Conservation (phyloP, 2,329 filamentous ascomycete genomes). For the Zymoseptoria brevis region DNA sequence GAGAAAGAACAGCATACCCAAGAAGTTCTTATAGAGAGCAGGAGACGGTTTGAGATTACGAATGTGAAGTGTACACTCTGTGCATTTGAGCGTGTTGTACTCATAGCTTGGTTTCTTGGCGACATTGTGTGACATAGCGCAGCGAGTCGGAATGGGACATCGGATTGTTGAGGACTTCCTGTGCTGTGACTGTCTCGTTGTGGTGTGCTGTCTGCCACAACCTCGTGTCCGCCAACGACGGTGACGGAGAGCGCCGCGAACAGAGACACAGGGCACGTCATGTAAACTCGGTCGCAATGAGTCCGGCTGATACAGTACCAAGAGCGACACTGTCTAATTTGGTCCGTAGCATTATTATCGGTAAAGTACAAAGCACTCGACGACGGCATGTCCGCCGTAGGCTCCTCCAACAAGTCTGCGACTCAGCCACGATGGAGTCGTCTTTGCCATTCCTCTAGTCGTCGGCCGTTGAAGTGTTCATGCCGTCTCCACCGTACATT, state of each 20-base stretch:
- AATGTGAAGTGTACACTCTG: background rate
- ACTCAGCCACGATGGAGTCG: background rate
- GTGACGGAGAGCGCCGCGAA: too few species aligned
- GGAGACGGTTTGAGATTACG: background rate
- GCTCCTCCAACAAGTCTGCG: background rate
- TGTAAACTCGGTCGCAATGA: too few species aligned
- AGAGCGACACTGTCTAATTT: background rate
- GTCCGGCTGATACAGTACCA: background rate
- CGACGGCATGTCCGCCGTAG: background rate
- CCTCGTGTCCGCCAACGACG: too few species aligned
- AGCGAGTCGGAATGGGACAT: background rate
- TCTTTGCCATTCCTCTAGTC: background rate
- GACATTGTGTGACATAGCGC: background rate
- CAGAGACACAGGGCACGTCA: too few species aligned
- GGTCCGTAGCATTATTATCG: background rate
- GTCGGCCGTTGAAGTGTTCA: background rate
- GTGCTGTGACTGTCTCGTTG: too few species aligned
- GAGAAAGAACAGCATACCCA: constrained; percentile 65
- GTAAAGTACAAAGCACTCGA: background rate
- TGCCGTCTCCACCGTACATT: background rate
- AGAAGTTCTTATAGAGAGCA: constrained; percentile 69
- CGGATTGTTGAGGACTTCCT: background rate
- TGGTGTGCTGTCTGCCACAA: too few species aligned
- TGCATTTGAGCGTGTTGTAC: background rate
- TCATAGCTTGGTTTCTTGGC: background rate